phyloP scores from a whole-genome alignment of 176 grass and related monocot species.

The Hsuehochloa calcarea region DNA sequence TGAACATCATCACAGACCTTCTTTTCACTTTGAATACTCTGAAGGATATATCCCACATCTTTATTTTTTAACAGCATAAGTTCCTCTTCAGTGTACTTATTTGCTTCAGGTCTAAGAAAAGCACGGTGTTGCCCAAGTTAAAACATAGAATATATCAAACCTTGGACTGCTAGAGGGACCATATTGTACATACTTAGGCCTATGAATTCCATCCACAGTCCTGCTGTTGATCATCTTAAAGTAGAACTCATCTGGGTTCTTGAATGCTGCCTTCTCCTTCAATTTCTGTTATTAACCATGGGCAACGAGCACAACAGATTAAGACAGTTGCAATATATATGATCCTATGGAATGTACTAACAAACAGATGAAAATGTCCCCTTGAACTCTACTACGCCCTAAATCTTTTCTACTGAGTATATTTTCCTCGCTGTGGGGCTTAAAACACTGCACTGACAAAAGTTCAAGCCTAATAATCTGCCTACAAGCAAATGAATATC shows the following conservation, averaged over 20 bases:
- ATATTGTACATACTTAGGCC: conserved; percentile 44
- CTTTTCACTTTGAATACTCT: conserved; percentile 82
- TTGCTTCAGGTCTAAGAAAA: conserved; percentile 68
- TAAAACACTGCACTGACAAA: not conserved
- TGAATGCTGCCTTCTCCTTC: conserved; percentile 73
- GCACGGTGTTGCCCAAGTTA: conserved; percentile 1
- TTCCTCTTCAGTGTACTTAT: conserved; percentile 79
- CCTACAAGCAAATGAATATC: not conserved
- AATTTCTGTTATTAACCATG: conserved; percentile 51
- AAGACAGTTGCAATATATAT: not conserved
- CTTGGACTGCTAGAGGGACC: not conserved
- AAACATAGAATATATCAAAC: conserved; percentile 18
- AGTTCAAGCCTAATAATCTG: not conserved
- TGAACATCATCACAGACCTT: conserved; percentile 49
- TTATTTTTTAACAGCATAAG: conserved; percentile 86
- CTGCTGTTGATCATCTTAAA: conserved; percentile 92
- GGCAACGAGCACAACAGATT: not conserved
- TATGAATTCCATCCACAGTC: conserved; percentile 70
- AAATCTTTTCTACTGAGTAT: not conserved
- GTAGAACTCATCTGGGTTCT: conserved; percentile 91
- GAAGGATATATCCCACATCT: conserved; percentile 85
- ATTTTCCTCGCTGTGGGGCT: not conserved
- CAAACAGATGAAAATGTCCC: not conserved
- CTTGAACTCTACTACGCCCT: not conserved
- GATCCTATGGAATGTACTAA: not conserved